Base-by-base conservation (phyloP, 1,284 basidiomycete species). In the Agroathelia rolfsii region DNA sequence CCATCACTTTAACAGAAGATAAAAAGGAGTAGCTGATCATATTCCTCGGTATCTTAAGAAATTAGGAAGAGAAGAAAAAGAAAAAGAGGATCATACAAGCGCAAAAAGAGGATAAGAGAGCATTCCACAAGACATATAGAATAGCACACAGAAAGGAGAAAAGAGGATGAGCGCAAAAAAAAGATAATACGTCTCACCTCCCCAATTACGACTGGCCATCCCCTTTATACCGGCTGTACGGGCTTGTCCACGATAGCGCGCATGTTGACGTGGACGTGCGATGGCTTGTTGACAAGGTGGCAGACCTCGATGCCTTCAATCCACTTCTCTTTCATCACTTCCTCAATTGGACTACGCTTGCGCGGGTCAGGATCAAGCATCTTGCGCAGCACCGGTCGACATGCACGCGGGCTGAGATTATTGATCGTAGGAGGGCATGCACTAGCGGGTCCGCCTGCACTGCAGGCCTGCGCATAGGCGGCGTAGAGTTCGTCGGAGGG, bases 321-420 rank as follows among this genome's bases (percentile, higher is more conserved):
- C 93, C 93, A 98, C 30, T 78, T 52, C 50, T 96, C 80, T 46
- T 70, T 69, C 39, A 94, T 63, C 30, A 87, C 73, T 32, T 93
- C 87, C 43, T 97, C 93, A 45, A 94, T 85, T 32, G 73, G 62
- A 45, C 66, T 69, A 15, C 94, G 68, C 26, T 67, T 60, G 60
- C 86, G 84, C 11, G 93, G 90, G 51, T 96, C 84, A 1, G 94
- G 94, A 50, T 95, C 89, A 30, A 98, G 72, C 93, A 98, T 98
- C 65, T 81, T 81, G 49, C 93, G 79, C 41, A 98, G 72, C 41
- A 97, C 58, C 23, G 73, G 69, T 18, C 94, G 65, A 45, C 90
- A 95, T 37, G 84, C 82, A 31, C 88, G 70, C 3, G 94, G 92
- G 32, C 75, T 80, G 38, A 97, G 65, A 52, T 96, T 94, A 55